These are phyloP conservation scores for Aulographum hederae DNA, from an alignment of 2,329 filamentous ascomycete species.

Conservation along the genomic window DNA sequence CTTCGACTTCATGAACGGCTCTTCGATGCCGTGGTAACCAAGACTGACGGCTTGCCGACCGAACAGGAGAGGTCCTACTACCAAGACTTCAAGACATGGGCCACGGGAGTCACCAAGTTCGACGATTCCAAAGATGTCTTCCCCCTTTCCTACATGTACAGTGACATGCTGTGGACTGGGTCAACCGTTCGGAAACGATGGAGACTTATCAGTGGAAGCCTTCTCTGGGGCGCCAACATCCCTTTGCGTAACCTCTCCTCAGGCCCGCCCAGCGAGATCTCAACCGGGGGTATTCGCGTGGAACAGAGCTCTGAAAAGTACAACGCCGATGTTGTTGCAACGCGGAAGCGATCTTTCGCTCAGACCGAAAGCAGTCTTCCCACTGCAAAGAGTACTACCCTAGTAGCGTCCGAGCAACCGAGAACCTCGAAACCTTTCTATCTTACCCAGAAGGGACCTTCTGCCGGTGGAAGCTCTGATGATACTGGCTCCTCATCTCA, in stretches of 20 bases:
- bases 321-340: neutral
- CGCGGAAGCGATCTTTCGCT: neutral
- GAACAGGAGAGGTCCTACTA: neutral
- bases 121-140: slow-evolving; percentile 28
- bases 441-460: slow-evolving; percentile 7
- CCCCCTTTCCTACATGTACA: slow-evolving; percentile 20
- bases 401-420: slow-evolving; percentile 1
- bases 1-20: slow-evolving; percentile 13
- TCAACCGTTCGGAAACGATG: slow-evolving; percentile 13
- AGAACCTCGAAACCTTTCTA: slow-evolving; percentile 3
- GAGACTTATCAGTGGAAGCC: slow-evolving; percentile 12
- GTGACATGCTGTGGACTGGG: slow-evolving; percentile 13
- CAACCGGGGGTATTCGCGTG: neutral
- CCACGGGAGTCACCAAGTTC: slow-evolving; percentile 21
- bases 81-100: slow-evolving; percentile 22
- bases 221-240: slow-evolving; percentile 4
- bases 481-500: slow-evolving; percentile 6
- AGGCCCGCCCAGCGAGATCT: slow-evolving; percentile 3
- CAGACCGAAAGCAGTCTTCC: neutral
- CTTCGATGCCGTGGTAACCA: slow-evolving; percentile 11
- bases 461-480: slow-evolving; percentile 7
- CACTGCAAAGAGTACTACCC: neutral
- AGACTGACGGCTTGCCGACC: neutral
- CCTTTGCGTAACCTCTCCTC: slow-evolving; percentile 4
- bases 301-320: slow-evolving; percentile 1